phyloP scores from a whole-genome alignment of 108 stramenopile species.

The Fistulifera solaris region DNA sequence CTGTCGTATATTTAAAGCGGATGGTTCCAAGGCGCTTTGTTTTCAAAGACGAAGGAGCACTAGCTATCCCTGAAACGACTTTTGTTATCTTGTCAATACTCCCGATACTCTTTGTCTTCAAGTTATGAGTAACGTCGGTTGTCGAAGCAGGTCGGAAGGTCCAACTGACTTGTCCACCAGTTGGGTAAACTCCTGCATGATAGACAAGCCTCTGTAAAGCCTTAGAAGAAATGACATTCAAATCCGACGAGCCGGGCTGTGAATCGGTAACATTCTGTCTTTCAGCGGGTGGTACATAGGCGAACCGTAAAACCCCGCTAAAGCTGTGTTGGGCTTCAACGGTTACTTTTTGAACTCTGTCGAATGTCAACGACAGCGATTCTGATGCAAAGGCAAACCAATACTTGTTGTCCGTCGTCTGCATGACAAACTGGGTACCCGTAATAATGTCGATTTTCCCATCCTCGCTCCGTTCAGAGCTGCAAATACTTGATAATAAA shows the following conservation, averaged over 20 bases:
- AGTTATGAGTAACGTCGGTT: slow-evolving; percentile 1
- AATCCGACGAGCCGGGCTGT: slow-evolving; percentile 10
- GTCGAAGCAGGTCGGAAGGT: slow-evolving; percentile 24
- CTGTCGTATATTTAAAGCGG: slow-evolving; percentile 48
- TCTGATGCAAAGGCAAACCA: slow-evolving; percentile 82
- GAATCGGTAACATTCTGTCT: slow-evolving; percentile 2
- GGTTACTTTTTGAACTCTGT: slow-evolving; percentile 24
- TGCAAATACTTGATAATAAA: too few relatives aligned
- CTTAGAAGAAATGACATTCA: slow-evolving; percentile 34
- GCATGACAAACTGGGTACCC: slow-evolving; percentile 74
- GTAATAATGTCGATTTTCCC: too few relatives aligned
- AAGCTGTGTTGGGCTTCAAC: slow-evolving; percentile 33
- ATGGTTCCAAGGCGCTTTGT: slow-evolving; percentile 34
- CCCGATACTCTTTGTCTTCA: neutral
- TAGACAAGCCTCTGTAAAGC: slow-evolving; percentile 69
- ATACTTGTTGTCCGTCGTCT: slow-evolving; percentile 45
- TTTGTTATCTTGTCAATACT: neutral
- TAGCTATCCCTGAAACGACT: neutral
- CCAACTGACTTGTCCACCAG: slow-evolving; percentile 52
- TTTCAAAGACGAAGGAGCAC: neutral
- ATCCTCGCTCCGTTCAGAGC: too few relatives aligned
- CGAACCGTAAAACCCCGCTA: slow-evolving; percentile 59
- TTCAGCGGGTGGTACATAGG: slow-evolving; percentile 45
- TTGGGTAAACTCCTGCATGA: slow-evolving; percentile 69
- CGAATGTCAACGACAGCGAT: slow-evolving; percentile 49